Percentiles rank a stretch among this genome's conserved stretches.
Conservation (phyloP, 148 eudicot species). For the Gaultheria prostrata region DNA sequence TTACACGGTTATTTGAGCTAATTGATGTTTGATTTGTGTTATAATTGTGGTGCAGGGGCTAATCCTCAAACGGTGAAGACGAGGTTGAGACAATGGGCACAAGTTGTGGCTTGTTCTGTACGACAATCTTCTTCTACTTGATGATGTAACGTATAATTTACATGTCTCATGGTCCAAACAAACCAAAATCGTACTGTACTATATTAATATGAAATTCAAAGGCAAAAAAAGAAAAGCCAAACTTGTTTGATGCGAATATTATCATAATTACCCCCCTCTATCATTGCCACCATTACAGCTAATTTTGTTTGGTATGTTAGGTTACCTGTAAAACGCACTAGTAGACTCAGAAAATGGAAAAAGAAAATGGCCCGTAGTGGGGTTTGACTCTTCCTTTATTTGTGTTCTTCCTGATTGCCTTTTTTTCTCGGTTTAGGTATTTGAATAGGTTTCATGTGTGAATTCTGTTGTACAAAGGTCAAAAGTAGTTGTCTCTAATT, state of each 20-base stretch:
- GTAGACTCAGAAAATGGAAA: neutral
- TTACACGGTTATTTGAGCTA: neutral
- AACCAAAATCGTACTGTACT: neutral
- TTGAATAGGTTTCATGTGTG: neutral
- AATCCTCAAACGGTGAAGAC: conserved; percentile 79
- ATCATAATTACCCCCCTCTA: neutral
- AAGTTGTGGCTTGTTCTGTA: conserved; percentile 87
- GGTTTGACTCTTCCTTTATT: neutral
- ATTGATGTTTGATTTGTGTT: neutral
- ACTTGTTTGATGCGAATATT: neutral
- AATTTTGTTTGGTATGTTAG: neutral
- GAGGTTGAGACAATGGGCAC: conserved; percentile 85
- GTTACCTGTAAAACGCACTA: neutral
- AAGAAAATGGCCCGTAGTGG: neutral
- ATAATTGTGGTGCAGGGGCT: conserved; percentile 39
- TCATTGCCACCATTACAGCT: neutral
- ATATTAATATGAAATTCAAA: neutral
- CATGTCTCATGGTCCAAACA: neutral
- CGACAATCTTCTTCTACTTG: conserved; percentile 35
- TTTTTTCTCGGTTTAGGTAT: neutral
- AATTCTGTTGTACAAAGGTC: neutral
- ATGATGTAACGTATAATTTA: neutral
- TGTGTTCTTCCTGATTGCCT: neutral
- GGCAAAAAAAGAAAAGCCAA: neutral
- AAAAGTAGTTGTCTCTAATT: neutral